Evolutionary conservation across 2,329 filamentous ascomycete genomes (phyloP), one percentile per base, ranked within the genome.

Genomic region (Phialocephala sp.): DNA sequence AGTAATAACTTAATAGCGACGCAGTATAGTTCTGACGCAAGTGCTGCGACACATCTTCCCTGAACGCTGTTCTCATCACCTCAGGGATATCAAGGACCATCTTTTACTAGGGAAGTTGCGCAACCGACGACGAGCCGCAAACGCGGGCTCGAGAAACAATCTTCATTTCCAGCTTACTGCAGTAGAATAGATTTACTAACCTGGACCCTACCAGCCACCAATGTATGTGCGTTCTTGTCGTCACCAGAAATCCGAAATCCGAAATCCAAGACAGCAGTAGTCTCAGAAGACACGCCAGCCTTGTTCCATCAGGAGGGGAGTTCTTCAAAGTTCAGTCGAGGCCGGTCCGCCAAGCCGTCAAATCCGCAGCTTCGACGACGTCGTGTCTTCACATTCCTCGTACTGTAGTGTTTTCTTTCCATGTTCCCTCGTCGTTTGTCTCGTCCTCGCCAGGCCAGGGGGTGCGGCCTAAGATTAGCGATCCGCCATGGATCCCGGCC

Each of bases 71-170:
- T 41, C 41, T 18, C 14, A 32, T 32, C 27, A 32, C n/a, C n/a
- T 20, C 50, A 54, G 4, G 50, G 50, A 32, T 54, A 54, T 32
- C 50, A 54, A 32, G 50, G 50, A 54, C 24, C 50, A 54, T 27
- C 47, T 27, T n/a, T 47, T 47, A 47, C 12, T 20, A 15, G 6
- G 43, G 43, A 47, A n/a, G n/a, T 47, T 47, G 43, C 43, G 43
- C 15, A 18, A 47, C 37, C 27, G 27, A 3, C 27, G 6, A 32
- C 27, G 27, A 32, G 3, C 27, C 27, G 27, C 27, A 32, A 32
- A 32, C 27, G 27, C 27, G 27, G 6, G 6, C 27, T 32, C 27
- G 27, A 32, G 27, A 32, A 32, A 32, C 27, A 3, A 32, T 32
- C 27, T 32, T 32, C 27, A 32, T 32, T 32, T 32, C 27, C 27